Conservation (phyloP, 345 rosid genomes). For the Sonneratia caseolaris region DNA sequence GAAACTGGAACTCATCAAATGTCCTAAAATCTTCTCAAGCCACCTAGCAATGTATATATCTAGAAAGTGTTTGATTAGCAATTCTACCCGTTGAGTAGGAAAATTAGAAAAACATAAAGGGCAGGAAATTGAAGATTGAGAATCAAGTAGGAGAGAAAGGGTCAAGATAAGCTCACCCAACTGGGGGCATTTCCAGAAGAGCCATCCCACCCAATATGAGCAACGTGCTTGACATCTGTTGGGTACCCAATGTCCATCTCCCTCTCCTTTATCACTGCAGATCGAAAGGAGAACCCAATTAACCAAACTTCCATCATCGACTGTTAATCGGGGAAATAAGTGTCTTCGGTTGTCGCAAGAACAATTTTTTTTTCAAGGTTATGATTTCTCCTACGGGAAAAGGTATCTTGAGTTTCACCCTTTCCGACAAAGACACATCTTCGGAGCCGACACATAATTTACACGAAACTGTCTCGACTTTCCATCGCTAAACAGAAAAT, state of each 20-base stretch:
- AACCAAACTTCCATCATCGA: not conserved
- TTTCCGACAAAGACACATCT: not conserved
- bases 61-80: not conserved
- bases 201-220: slow-evolving; percentile 88
- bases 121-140: not conserved
- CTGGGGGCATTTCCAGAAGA: slow-evolving; percentile 60
- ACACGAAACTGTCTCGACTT: not conserved
- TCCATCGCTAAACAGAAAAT: not conserved
- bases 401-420: not conserved
- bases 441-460: not conserved
- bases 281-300: not conserved
- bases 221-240: slow-evolving; percentile 90
- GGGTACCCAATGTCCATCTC: slow-evolving; percentile 88
- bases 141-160: not conserved
- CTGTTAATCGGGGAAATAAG: not conserved
- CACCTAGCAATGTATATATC: not conserved
- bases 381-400: not conserved
- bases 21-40: not conserved
- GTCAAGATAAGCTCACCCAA: slow-evolving; percentile 51
- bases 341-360: not conserved
- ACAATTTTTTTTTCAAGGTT: not conserved
- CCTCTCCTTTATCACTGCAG: slow-evolving; percentile 59
- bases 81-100: not conserved
- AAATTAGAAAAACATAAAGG: not conserved
- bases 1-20: not conserved